phyloP scores from a whole-genome alignment of 768 basidiomycete genomes.

The Macrolepiota dolichaula region DNA sequence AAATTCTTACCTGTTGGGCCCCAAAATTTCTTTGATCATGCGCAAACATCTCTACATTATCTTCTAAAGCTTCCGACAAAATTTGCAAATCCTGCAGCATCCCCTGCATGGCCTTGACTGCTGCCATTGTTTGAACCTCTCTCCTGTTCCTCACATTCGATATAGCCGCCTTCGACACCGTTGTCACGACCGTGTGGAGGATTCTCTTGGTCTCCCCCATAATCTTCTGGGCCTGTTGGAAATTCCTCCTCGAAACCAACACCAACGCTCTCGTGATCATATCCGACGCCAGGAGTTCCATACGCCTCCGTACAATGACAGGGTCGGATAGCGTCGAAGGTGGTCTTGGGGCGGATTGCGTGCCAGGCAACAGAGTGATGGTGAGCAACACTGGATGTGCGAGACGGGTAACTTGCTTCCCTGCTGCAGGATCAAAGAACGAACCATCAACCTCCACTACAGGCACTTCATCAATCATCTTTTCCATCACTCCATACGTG shows the following conservation, averaged over 20 bases:
- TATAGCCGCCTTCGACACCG: slow-evolving; percentile 68
- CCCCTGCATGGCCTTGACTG: slow-evolving; percentile 79
- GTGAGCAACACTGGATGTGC: slow-evolving; percentile 94
- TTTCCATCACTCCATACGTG: slow-evolving; percentile 89
- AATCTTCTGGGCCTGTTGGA: slow-evolving; percentile 86
- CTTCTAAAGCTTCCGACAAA: slow-evolving; percentile 83
- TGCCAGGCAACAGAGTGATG: slow-evolving; percentile 76
- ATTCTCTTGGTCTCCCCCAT: slow-evolving; percentile 91
- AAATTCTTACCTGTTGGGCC: slow-evolving; percentile 80
- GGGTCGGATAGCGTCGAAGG: slow-evolving; percentile 66
- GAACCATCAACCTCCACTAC: slow-evolving; percentile 94
- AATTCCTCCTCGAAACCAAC: slow-evolving; percentile 88
- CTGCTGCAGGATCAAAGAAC: slow-evolving; percentile 87
- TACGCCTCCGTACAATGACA: slow-evolving; percentile 86
- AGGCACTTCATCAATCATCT: slow-evolving; percentile 97
- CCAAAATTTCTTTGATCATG: slow-evolving; percentile 94
- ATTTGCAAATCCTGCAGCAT: slow-evolving; percentile 86
- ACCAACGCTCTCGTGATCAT: slow-evolving; percentile 96
- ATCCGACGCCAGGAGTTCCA: slow-evolving; percentile 95
- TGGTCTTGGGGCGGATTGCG: slow-evolving; percentile 31
- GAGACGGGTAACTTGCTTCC: slow-evolving; percentile 81
- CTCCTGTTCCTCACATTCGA: slow-evolving; percentile 67
- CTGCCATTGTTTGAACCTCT: slow-evolving; percentile 68
- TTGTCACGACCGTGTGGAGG: slow-evolving; percentile 86
- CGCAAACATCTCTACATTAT: slow-evolving; percentile 89